Conservation (phyloP, 2,329 filamentous ascomycete genomes). For the Aspergillus flavus region DNA sequence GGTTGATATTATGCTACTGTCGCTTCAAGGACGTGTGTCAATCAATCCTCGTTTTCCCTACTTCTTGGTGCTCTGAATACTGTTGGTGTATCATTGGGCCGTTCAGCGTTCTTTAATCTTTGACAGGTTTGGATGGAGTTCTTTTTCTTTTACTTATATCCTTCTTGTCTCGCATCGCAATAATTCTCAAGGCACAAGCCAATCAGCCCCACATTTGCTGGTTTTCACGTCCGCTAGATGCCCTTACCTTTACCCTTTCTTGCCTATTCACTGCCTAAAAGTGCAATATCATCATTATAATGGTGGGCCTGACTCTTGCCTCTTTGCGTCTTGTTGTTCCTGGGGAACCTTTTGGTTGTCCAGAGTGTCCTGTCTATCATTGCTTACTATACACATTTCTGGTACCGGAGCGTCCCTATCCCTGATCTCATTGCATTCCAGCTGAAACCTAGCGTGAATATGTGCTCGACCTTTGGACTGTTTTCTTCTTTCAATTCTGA, state of each 20-base stretch:
- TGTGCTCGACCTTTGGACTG: conserved; percentile 9
- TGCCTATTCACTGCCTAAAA: conserved; percentile 2
- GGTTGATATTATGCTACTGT: conserved; percentile 26
- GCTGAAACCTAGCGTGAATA: conserved; percentile 12
- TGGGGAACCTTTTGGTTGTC: conserved; percentile 2
- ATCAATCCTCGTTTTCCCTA: conserved; percentile 11
- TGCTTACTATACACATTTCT: conserved; percentile 16
- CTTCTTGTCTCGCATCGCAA: conserved; percentile 14
- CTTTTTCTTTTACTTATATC: conserved; percentile 17
- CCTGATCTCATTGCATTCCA: conserved; percentile 12
- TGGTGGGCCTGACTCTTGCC: not conserved
- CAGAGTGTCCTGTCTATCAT: conserved; percentile 7
- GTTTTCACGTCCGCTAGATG: conserved; percentile 19
- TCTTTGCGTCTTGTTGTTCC: not conserved
- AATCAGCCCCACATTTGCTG: conserved; percentile 14
- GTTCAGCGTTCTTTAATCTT: conserved; percentile 32
- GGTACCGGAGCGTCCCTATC: conserved; percentile 15
- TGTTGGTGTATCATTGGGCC: conserved; percentile 25
- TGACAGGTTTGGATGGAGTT: conserved; percentile 35
- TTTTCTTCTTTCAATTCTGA: conserved; percentile 11
- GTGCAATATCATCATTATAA: not conserved
- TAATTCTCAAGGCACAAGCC: conserved; percentile 27
- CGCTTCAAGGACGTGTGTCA: conserved; percentile 14
- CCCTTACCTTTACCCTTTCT: conserved; percentile 7
- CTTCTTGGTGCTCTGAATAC: conserved; percentile 17